Conservation (phyloP, 1,139 yeast species). For the Pichia sp. region DNA sequence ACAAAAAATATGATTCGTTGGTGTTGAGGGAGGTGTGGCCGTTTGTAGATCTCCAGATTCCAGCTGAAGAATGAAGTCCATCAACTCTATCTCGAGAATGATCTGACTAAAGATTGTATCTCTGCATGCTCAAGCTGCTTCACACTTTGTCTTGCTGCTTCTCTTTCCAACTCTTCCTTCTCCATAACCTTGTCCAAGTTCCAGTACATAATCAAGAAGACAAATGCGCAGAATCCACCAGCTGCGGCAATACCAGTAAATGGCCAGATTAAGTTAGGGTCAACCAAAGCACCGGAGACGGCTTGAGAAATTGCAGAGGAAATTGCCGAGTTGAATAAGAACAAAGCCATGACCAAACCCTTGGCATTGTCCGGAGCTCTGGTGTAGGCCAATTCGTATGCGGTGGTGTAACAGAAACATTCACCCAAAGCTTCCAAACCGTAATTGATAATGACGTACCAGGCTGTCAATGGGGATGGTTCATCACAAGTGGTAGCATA, state of each 20-base stretch:
- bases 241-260: constrained; percentile 45
- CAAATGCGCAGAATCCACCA: constrained; percentile 36
- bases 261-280: constrained; percentile 51
- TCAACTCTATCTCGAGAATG: too few relatives aligned
- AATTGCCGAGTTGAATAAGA: constrained; percentile 52
- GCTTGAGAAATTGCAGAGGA: constrained; percentile 55
- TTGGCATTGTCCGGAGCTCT: constrained; percentile 63
- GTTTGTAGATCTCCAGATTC: too few relatives aligned
- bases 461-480: constrained; percentile 48
- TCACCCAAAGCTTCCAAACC: constrained; percentile 56
- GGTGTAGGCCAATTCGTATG: constrained; percentile 62
- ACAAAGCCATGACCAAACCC: constrained; percentile 64
- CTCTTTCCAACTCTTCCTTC: constrained; percentile 23
- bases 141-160: constrained; percentile 3
- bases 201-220: constrained; percentile 42
- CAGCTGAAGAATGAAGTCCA: too few relatives aligned
- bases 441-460: constrained; percentile 47
- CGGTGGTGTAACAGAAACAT: constrained; percentile 61
- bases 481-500: constrained; percentile 38
- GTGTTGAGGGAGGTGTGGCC: too few relatives aligned
- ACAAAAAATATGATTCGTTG: too few relatives aligned
- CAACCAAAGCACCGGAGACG: constrained; percentile 44
- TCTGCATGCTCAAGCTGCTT: constrained; percentile 18
- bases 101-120: too few relatives aligned
- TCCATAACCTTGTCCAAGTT: constrained; percentile 48